Evolutionary conservation across 768 basidiomycete species (phyloP).

Genomic region (Tubosaeta brunneosetosa): DNA sequence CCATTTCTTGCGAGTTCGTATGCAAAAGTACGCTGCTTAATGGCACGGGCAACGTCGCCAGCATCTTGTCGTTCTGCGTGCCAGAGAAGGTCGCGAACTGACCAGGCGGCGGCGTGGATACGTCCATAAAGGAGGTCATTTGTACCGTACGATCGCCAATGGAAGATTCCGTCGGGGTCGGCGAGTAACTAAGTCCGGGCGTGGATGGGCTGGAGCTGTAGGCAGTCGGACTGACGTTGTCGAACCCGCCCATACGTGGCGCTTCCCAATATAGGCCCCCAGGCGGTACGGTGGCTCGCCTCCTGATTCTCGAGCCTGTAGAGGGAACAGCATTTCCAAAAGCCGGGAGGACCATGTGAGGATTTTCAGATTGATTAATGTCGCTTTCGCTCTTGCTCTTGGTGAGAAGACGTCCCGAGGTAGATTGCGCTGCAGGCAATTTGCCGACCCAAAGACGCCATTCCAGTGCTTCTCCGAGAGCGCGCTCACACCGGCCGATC

Average conservation of each 20-base stretch:
- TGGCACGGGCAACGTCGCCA: slow-evolving; percentile 15
- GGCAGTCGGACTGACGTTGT: slow-evolving; percentile 23
- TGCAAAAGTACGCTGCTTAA: slow-evolving; percentile 19
- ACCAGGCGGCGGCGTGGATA: slow-evolving; percentile 31
- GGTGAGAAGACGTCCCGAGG: slow-evolving; percentile 36
- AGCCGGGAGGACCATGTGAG: not conserved
- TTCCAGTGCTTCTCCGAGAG: slow-evolving; percentile 77
- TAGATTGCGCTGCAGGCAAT: slow-evolving; percentile 36
- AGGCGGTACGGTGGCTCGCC: slow-evolving; percentile 41
- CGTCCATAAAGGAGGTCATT: slow-evolving; percentile 50
- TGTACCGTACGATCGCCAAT: slow-evolving; percentile 54
- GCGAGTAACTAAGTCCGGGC: slow-evolving; percentile 55
- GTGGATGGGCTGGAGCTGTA: slow-evolving; percentile 43
- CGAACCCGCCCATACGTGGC: not conserved
- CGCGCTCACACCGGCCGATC: slow-evolving; percentile 84
- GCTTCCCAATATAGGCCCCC: slow-evolving; percentile 25
- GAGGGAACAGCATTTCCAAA: slow-evolving; percentile 8
- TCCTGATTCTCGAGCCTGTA: slow-evolving; percentile 23
- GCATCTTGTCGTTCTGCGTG: slow-evolving; percentile 34
- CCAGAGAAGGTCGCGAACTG: slow-evolving; percentile 34
- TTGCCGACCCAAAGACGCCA: slow-evolving; percentile 96
- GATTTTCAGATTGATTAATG: slow-evolving; percentile 17
- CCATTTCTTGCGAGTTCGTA: slow-evolving; percentile 12
- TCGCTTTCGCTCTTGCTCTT: slow-evolving; percentile 51
- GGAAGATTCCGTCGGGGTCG: slow-evolving; percentile 55